Conservation (phyloP, 495 filamentous ascomycete species). For the Pyrenopolyporus hunteri region DNA sequence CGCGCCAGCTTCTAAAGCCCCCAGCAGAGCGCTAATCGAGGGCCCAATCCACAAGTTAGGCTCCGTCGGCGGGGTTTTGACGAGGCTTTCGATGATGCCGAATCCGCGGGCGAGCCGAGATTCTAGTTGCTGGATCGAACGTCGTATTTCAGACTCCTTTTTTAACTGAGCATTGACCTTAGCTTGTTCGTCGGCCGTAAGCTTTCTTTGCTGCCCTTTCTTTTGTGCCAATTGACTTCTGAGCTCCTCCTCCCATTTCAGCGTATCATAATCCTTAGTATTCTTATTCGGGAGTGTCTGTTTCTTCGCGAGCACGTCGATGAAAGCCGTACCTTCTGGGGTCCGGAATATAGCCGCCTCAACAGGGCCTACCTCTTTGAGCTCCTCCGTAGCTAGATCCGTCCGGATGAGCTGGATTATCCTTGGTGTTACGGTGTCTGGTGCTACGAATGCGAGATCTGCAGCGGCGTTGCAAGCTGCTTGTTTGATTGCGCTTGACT, state of each 20-base stretch:
- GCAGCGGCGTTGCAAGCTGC: constrained; percentile 83
- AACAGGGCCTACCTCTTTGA: constrained; percentile 74
- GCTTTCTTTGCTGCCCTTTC: constrained; percentile 89
- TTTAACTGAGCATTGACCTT: constrained; percentile 90
- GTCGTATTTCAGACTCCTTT: constrained; percentile 82
- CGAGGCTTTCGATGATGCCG: constrained; percentile 81
- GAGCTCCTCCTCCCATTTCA: constrained; percentile 98
- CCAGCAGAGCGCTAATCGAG: constrained; percentile 71
- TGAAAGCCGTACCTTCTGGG: constrained; percentile 81
- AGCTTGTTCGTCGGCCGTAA: constrained; percentile 82
- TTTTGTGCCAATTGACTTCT: constrained; percentile 85
- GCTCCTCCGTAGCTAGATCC: constrained; percentile 70
- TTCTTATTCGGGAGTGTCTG: constrained; percentile 77
- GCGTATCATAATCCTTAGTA: constrained; percentile 86
- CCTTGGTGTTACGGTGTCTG: constrained; percentile 76
- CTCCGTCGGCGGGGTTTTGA: constrained; percentile 83
- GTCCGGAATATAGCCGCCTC: constrained; percentile 92
- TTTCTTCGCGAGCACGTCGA: constrained; percentile 88
- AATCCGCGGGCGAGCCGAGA: constrained; percentile 76
- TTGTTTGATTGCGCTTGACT: constrained; percentile 56
- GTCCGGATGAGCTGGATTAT: constrained; percentile 73
- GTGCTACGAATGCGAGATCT: constrained; percentile 92
- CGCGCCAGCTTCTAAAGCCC: constrained; percentile 76
- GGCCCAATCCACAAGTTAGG: constrained; percentile 84
- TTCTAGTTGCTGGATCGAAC: constrained; percentile 68